phyloP scores from a whole-genome alignment of 2,329 filamentous ascomycete genomes.

The Ophiostoma perfectum region DNA sequence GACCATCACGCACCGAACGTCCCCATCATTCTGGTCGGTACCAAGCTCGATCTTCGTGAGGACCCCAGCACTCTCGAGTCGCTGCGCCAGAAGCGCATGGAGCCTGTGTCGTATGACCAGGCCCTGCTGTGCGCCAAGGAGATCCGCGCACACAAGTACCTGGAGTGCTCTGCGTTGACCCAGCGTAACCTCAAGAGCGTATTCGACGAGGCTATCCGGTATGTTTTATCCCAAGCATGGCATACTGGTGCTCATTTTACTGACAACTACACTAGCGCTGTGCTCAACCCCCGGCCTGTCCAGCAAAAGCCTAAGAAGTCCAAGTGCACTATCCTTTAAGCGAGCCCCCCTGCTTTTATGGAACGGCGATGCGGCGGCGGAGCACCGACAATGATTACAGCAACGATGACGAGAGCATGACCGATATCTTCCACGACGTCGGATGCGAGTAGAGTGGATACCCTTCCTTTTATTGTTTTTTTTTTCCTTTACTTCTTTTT shows the following conservation, averaged over 20 bases:
- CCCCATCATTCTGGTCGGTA: constrained; percentile 93
- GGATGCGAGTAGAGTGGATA: constrained; percentile 27
- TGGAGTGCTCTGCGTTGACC: constrained; percentile 95
- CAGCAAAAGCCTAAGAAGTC: constrained; percentile 55
- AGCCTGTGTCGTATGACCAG: constrained; percentile 92
- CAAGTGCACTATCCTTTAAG: constrained; percentile 66
- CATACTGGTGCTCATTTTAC: not conserved
- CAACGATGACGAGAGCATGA: constrained; percentile 14
- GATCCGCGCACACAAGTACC: constrained; percentile 92
- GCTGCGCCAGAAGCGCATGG: constrained; percentile 87
- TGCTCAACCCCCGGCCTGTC: constrained; percentile 62
- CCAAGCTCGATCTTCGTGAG: constrained; percentile 92
- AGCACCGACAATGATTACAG: constrained; percentile 12
- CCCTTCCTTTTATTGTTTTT: constrained; percentile 24
- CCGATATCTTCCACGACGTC: constrained; percentile 6
- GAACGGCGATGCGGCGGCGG: constrained; percentile 12
- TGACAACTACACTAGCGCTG: constrained; percentile 47
- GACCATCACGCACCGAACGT: constrained; percentile 93
- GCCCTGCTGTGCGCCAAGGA: constrained; percentile 85
- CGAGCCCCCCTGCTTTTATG: constrained; percentile 15
- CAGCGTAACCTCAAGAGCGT: constrained; percentile 97
- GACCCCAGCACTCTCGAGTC: constrained; percentile 76
- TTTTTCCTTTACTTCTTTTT: constrained; percentile 17
- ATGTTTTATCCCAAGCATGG: constrained; percentile 35
- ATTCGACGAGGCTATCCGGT: constrained; percentile 98